A percentile compares a stretch with the other conserved stretches of the same genome.
Evolutionary conservation across 805 yeast genomes (phyloP).

Genomic region (Wickerhamiella azymoides): DNA sequence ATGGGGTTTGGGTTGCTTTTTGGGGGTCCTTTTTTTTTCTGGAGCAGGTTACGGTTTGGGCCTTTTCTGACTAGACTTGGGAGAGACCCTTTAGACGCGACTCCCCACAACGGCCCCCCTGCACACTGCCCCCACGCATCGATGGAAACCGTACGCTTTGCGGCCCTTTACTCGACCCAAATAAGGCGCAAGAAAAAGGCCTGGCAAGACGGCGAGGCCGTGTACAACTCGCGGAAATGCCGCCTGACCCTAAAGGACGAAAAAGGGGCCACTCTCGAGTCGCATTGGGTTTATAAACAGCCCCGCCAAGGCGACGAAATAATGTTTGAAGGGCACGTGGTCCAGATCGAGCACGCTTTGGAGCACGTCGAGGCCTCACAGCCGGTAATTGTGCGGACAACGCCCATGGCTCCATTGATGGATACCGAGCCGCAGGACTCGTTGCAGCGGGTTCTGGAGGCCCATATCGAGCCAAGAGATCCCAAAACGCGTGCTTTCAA

Average conservation of each 20-base stretch:
- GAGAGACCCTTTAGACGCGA: too few relatives aligned
- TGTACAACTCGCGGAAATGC: conserved; percentile 1
- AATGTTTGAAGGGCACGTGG: conserved; percentile 1
- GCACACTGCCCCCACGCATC: too few relatives aligned
- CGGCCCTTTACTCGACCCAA: conserved; percentile 1
- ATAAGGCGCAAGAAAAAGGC: conserved; percentile 7
- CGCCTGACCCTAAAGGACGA: conserved; percentile 5
- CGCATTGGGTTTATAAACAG: conserved; percentile 3
- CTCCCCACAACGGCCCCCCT: too few relatives aligned
- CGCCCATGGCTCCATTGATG: neutral
- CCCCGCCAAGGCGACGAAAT: conserved; percentile 8
- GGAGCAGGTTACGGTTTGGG: too few relatives aligned
- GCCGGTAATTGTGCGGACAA: neutral
- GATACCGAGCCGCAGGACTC: neutral
- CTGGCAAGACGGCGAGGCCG: conserved; percentile 9
- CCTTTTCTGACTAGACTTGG: too few relatives aligned
- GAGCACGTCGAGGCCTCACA: neutral
- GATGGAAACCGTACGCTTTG: neutral
- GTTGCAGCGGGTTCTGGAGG: neutral
- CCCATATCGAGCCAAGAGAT: too few relatives aligned
- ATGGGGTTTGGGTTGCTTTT: neutral
- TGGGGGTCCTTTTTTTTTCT: too few relatives aligned
- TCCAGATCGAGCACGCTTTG: conserved; percentile 5
- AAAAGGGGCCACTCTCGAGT: neutral
- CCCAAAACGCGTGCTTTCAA: too few relatives aligned